Base-by-base conservation (phyloP, 768 basidiomycete genomes). In the Agrocybe pediades region DNA sequence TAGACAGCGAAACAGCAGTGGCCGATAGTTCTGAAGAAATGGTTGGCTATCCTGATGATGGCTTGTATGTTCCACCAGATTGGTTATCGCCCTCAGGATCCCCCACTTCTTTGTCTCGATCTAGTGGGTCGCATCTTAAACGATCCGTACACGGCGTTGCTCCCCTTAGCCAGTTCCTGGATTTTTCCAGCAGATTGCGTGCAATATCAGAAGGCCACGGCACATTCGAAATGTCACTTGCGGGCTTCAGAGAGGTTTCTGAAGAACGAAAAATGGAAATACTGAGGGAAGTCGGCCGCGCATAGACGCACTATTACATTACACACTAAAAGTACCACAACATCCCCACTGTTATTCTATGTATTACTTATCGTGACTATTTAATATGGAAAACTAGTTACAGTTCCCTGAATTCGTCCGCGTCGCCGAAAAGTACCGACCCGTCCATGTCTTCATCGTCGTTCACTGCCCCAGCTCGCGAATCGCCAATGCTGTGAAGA, bases 161-260 rank as follows among this genome's bases (percentile, higher is more conserved):
- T 17, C 92, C 92, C 2, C 77, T 95, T n/a, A 89, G 85, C 62
- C 81, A 78, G 61, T 87, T 92, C 81, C 73, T 94, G 17, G 87
- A 93, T 67, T 95, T 90, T 61, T 86, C 89, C 8, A 86, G 77
- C 42, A 79, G 90, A 15, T 68, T 95, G 46, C 86, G 92, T 16
- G 87, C 92, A 1, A 68, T 94, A 30, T 88, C 90, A 1, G 92
- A 89, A 43, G 92, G 92, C 3, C 84, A 91, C 65, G 92, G 91
- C 11, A 65, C 76, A 16, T 93, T 94, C 61, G 90, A 94, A 63
- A 88, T 90, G 85, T 71, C 72, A 25, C 81, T 80, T 44, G 88
- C 84, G n/a, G 92, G 91, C 15, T 95, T 93, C 71, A 81, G 76
- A 62, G 69, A 75, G 53, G 91, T 93, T 1, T 76, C 80, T 19